These are phyloP conservation scores for Kingdonia uniflora DNA, from an alignment of 164 flowering plant species.

Conservation along the genomic window DNA sequence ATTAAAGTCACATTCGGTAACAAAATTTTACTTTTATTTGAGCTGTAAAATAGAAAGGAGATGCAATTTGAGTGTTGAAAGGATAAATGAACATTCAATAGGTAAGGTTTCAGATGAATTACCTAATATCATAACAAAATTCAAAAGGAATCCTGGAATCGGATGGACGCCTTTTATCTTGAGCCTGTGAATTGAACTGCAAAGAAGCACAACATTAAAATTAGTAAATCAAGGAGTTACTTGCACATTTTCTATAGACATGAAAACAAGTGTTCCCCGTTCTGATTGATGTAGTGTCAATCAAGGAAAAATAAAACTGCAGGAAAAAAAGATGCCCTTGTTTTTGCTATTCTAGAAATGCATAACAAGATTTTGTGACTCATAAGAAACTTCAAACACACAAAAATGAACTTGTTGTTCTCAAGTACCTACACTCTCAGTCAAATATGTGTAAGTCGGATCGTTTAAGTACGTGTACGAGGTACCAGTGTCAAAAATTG, in stretches of 20 bases:
- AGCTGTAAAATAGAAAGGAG: constrained; percentile 39
- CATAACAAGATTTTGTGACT: no score
- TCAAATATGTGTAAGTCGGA: constrained; percentile 56
- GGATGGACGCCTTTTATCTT: constrained; percentile 22
- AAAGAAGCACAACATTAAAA: constrained; percentile 9
- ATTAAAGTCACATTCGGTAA: constrained; percentile 20
- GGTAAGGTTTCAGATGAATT: not conserved
- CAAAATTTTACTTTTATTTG: constrained; percentile 7
- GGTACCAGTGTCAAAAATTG: constrained; percentile 82
- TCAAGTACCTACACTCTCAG: constrained; percentile 53
- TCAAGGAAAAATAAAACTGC: constrained; percentile 77
- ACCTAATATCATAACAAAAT: constrained; percentile 66
- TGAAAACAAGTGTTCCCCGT: constrained; percentile 38
- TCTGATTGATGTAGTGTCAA: constrained; percentile 53
- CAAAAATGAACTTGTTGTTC: not conserved
- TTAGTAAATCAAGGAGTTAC: not conserved
- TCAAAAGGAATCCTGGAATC: constrained; percentile 46
- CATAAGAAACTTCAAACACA: not conserved
- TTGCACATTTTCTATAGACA: not conserved
- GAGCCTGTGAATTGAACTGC: constrained; percentile 56
- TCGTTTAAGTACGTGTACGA: constrained; percentile 78
- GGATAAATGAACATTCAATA: not conserved
- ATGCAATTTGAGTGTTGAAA: not conserved
- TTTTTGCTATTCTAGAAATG: constrained; percentile 17
- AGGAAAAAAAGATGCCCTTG: constrained; percentile 58